Evolutionary conservation across 257 asterid species (phyloP).

Genomic region (Forsythia viridissima): DNA sequence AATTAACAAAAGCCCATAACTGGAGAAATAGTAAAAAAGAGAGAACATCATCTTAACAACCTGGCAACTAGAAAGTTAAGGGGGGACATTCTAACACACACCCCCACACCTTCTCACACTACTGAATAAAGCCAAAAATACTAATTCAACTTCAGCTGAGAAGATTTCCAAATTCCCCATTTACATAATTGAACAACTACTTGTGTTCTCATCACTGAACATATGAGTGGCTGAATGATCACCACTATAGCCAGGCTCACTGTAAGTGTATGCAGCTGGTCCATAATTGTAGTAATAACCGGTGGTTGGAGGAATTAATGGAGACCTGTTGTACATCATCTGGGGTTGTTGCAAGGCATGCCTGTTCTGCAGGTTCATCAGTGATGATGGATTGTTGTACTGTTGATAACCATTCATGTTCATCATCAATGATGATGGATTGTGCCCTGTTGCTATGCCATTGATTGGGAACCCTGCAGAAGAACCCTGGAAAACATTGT

Average conservation of each 20-base stretch:
- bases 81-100: no score
- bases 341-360: constrained; percentile 57
- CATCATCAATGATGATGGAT: constrained; percentile 39
- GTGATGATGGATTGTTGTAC: constrained; percentile 21
- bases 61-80: background rate
- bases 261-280: constrained; percentile 30
- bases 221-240: constrained; percentile 35
- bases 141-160: background rate
- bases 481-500: constrained; percentile 28
- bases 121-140: background rate
- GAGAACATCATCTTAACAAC: background rate
- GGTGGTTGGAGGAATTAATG: constrained; percentile 48
- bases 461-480: constrained; percentile 26
- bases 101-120: background rate
- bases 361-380: constrained; percentile 59
- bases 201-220: constrained; percentile 69
- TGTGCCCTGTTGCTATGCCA: constrained; percentile 32
- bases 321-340: constrained; percentile 71
- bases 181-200: constrained; percentile 68
- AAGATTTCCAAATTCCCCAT: background rate
- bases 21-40: background rate
- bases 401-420: constrained; percentile 32
- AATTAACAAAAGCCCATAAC: background rate
- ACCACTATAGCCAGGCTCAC: constrained; percentile 23
- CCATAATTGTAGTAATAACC: constrained; percentile 52